These are phyloP conservation scores for Zhuliangozyma parablackwelliae DNA, from an alignment of 1,139 yeast species.

Conservation along the genomic window DNA sequence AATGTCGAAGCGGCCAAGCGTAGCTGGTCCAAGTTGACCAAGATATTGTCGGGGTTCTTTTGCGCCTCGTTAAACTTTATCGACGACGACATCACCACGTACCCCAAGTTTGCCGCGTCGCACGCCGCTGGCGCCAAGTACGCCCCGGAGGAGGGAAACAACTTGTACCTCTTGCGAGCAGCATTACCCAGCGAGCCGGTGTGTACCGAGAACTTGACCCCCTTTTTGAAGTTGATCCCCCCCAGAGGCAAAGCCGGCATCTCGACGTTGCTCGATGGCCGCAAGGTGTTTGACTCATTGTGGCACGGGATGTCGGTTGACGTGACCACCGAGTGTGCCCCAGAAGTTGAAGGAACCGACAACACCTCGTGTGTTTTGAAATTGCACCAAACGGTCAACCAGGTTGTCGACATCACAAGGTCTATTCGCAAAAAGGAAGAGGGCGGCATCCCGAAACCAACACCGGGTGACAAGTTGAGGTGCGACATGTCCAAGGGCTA, in stretches of 20 bases:
- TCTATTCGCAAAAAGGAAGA: conserved; percentile 53
- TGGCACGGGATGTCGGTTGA: conserved; percentile 96
- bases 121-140: conserved; percentile 6
- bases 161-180: conserved; percentile 65
- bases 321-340: conserved; percentile 52
- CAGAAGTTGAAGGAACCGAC: conserved; percentile 9
- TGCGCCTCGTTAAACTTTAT: conserved; percentile 93
- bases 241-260: conserved; percentile 91
- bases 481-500: conserved; percentile 64
- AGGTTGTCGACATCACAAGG: conserved; percentile 70
- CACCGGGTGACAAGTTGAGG: conserved; percentile 58
- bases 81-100: conserved; percentile 73
- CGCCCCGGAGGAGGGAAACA: conserved; percentile 21
- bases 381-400: conserved; percentile 69
- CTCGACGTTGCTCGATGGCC: conserved; percentile 87
- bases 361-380: conserved; percentile 41
- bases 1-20: conserved; percentile 50
- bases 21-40: conserved; percentile 70
- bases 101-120: conserved; percentile 43
- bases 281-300: conserved; percentile 84
- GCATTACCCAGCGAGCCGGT: conserved; percentile 94
- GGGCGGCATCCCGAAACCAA: conserved; percentile 79
- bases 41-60: conserved; percentile 82
- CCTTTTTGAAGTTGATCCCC: conserved; percentile 84
- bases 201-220: conserved; percentile 95